Evolutionary conservation across 768 basidiomycete genomes (phyloP).

Genomic region (Serendipita sp.): DNA sequence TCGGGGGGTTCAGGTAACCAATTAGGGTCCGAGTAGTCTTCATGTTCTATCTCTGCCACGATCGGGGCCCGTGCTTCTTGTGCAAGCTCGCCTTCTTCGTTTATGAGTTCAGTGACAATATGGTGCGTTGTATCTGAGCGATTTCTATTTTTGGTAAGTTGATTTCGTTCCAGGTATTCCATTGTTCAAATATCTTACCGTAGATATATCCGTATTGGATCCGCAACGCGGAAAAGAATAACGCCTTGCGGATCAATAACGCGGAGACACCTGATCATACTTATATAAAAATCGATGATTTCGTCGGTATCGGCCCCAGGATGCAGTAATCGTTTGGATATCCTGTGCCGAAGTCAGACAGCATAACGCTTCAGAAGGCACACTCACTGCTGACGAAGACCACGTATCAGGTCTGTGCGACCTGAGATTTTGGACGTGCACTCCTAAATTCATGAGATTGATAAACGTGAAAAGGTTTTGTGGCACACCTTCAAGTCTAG

Average conservation of each 20-base stretch:
- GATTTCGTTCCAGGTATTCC: constrained; percentile 5
- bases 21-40: constrained; percentile 79
- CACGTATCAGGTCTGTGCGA: constrained; percentile 55
- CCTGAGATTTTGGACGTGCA: constrained; percentile 71
- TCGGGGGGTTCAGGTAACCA: constrained; percentile 97
- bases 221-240: constrained; percentile 81
- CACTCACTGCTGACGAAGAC: constrained; percentile 64
- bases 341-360: constrained; percentile 30
- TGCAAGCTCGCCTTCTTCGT: constrained; percentile 60
- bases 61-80: constrained; percentile 42
- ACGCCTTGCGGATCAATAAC: constrained; percentile 89
- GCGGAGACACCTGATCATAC: constrained; percentile 79
- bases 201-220: constrained; percentile 81
- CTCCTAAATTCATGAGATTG: constrained; percentile 30
- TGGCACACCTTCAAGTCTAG: constrained; percentile 63
- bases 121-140: constrained; percentile 87
- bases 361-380: constrained; percentile 1
- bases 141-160: constrained; percentile 31
- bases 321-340: constrained; percentile 75
- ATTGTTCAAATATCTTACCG: constrained; percentile 29
- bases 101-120: constrained; percentile 82
- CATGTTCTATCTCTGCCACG: constrained; percentile 19
- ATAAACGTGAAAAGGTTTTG: neutral
- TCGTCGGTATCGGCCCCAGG: constrained; percentile 91
- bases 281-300: constrained; percentile 79